Conservation (phyloP, 2,329 filamentous ascomycete genomes). For the Plectosphaerella plurivora region DNA sequence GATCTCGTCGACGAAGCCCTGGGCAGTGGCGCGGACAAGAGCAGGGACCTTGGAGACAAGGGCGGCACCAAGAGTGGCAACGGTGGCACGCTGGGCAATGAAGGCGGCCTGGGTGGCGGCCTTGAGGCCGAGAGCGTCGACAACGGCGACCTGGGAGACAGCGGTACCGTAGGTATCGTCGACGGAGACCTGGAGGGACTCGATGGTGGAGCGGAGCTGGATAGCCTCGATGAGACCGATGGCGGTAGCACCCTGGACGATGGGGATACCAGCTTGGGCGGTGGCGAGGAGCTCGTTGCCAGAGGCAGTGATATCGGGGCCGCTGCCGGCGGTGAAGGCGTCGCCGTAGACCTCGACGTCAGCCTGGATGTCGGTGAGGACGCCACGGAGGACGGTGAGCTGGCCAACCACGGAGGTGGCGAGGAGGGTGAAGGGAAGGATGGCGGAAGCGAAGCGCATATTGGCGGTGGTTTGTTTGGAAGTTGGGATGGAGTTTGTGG, state of each 20-base stretch:
- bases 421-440: not conserved
- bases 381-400: not conserved
- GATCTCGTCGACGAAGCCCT: not conserved
- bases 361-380: not conserved
- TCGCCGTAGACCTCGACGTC: conserved; percentile 1
- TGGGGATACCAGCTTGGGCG: not conserved
- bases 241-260: not conserved
- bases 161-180: not conserved
- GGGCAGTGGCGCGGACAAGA: conserved; percentile 1
- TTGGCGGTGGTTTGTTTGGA: not conserved
- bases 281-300: not conserved
- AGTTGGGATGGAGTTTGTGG: not conserved
- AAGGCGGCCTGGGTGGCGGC: not conserved
- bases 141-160: not conserved
- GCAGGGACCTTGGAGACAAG: conserved; percentile 1
- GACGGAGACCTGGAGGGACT: not conserved
- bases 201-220: not conserved
- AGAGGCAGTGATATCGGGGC: not conserved
- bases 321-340: not conserved
- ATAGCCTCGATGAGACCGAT: conserved; percentile 2
- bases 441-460: not conserved
- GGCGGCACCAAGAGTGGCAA: not conserved
- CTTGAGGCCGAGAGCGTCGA: conserved; percentile 1
- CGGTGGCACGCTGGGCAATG: not conserved
- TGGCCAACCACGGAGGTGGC: not conserved